Evolutionary conservation across 1,284 basidiomycete species (phyloP).

Genomic region (Tylopilus sp.): DNA sequence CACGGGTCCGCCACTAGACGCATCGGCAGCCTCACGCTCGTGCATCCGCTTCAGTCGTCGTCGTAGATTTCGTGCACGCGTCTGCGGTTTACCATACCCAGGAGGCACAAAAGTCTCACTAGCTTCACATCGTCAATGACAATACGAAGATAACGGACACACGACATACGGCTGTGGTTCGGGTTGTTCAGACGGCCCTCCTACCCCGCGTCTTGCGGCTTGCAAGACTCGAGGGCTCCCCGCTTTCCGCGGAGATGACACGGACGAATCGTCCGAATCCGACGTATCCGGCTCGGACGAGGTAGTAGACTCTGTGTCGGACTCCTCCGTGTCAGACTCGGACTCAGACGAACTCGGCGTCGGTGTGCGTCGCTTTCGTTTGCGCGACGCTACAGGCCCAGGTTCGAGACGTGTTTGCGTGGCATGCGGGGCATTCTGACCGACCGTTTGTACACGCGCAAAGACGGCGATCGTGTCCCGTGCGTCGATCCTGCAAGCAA

Average conservation of each 20-base stretch:
- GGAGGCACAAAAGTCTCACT: constrained; percentile 47
- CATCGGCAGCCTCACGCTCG: constrained; percentile 25
- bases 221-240: neutral
- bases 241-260: constrained; percentile 1
- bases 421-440: neutral
- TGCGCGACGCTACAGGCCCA: constrained; percentile 8
- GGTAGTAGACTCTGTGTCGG: neutral
- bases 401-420: neutral
- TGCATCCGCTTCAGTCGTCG: constrained; percentile 51
- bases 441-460: neutral
- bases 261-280: constrained; percentile 13
- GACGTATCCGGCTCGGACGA: constrained; percentile 24
- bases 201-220: no score
- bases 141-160: no score
- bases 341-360: constrained; percentile 14
- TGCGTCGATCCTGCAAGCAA: constrained; percentile 11
- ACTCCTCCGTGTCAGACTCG: constrained; percentile 9
- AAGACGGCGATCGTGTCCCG: no score
- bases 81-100: constrained; percentile 64
- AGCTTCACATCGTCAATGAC: neutral
- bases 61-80: constrained; percentile 64
- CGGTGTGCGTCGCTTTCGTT: constrained; percentile 29
- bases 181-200: neutral
- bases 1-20: constrained; percentile 8
- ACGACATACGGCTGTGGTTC: constrained; percentile 11